A percentile compares a stretch with the other conserved stretches of the same genome.
Evolutionary conservation across 139 green algal species (phyloP).

Genomic region (Pseudopediastrum boryanum): DNA sequence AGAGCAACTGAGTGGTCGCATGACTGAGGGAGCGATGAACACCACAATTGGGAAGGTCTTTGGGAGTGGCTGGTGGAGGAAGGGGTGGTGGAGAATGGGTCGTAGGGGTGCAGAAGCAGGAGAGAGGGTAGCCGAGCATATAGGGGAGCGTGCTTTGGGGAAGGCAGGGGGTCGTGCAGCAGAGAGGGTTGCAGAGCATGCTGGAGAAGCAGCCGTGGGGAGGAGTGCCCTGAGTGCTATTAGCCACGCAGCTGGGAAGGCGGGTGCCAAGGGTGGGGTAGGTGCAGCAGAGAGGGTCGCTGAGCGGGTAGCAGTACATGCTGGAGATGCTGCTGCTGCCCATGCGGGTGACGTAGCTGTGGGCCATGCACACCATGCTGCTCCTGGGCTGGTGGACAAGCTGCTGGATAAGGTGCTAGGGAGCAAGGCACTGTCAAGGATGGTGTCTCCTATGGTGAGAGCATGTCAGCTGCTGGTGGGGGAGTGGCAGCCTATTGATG

Average conservation of each 20-base stretch:
- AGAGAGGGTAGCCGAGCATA: conserved; percentile 5
- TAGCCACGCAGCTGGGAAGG: not conserved
- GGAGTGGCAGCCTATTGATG: too few relatives aligned
- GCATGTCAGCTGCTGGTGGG: too few relatives aligned
- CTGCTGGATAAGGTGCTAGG: conserved; percentile 25
- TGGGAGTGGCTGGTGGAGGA: too few relatives aligned
- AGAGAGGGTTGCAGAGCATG: conserved; percentile 31
- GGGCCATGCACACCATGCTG: conserved; percentile 18
- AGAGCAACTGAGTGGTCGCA: not conserved
- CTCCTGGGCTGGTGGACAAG: conserved; percentile 36
- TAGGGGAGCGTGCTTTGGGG: not conserved
- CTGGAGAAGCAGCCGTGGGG: conserved; percentile 11
- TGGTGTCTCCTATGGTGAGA: conserved; percentile 35
- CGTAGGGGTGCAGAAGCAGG: conserved; percentile 15
- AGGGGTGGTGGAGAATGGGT: too few relatives aligned
- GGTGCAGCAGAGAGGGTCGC: conserved; percentile 39
- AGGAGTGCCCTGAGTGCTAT: not conserved
- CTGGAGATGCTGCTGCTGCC: not conserved
- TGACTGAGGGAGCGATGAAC: conserved; percentile 20
- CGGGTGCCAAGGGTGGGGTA: not conserved
- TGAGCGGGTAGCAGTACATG: conserved; percentile 34
- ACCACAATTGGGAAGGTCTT: not conserved
- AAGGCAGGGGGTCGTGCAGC: not conserved
- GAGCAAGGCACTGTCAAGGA: conserved; percentile 16
- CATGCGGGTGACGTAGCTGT: conserved; percentile 29